These are phyloP conservation scores for Emericellopsis terricola DNA, from an alignment of 495 filamentous ascomycete genomes.

Conservation along the genomic window DNA sequence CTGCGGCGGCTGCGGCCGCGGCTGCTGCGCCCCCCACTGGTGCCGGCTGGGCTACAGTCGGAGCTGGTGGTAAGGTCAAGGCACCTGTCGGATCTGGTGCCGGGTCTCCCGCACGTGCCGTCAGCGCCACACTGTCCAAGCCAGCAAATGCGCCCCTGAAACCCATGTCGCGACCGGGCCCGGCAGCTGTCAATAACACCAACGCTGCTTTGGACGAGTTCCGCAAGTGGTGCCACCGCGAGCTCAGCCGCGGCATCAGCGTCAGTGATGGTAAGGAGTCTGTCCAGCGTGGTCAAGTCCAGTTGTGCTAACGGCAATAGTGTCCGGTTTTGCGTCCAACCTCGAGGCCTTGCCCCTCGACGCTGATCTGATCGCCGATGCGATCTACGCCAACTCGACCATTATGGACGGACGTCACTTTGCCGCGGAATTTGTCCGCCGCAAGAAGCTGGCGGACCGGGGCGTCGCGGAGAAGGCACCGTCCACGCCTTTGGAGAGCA, in stretches of 20 bases:
- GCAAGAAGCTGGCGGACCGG: constrained; percentile 80
- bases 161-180: constrained; percentile 11
- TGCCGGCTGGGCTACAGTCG: constrained; percentile 83
- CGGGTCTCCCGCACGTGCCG: constrained; percentile 35
- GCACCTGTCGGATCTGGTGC: constrained; percentile 33
- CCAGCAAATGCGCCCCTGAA: constrained; percentile 6
- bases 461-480: constrained; percentile 50
- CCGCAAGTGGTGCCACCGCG: constrained; percentile 71
- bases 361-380: constrained; percentile 65
- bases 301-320: constrained; percentile 20
- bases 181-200: constrained; percentile 11
- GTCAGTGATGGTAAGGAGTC: constrained; percentile 25
- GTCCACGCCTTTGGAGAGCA: constrained; percentile 27
- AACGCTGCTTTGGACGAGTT: constrained; percentile 64
- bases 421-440: constrained; percentile 82
- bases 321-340: constrained; percentile 61
- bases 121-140: constrained; percentile 26
- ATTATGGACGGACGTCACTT: constrained; percentile 86
- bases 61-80: constrained; percentile 86
- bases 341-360: constrained; percentile 62
- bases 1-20: constrained; percentile 7
- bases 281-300: too few relatives aligned
- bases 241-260: constrained; percentile 37
- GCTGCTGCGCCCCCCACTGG: constrained; percentile 11
- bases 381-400: constrained; percentile 66